Evolutionary conservation across 768 basidiomycete genomes (phyloP).

Genomic region (Boletus rex-veris): DNA sequence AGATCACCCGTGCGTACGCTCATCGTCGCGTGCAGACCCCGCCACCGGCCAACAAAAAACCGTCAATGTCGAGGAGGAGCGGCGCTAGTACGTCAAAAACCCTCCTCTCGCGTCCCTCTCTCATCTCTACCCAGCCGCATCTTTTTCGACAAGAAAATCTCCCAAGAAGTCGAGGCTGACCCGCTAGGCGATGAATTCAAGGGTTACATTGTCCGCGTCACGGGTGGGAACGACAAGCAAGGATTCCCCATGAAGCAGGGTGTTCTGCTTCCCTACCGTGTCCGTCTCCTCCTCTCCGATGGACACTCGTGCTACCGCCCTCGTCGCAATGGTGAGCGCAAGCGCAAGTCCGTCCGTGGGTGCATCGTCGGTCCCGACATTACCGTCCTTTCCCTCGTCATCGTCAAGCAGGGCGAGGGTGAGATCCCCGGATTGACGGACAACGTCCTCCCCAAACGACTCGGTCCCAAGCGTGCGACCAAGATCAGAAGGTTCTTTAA

Average conservation of each 20-base stretch:
- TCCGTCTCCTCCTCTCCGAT: slow-evolving; percentile 87
- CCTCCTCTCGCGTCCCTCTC: neutral
- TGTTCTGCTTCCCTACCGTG: slow-evolving; percentile 92
- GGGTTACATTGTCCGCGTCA: slow-evolving; percentile 95
- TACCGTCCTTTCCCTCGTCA: slow-evolving; percentile 86
- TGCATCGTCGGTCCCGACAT: slow-evolving; percentile 98
- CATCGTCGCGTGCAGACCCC: slow-evolving; percentile 58
- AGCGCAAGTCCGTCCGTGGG: slow-evolving; percentile 97
- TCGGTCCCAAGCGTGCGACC: slow-evolving; percentile 95
- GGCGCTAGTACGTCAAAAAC: slow-evolving; percentile 56
- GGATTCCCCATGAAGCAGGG: slow-evolving; percentile 99
- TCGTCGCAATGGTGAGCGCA: slow-evolving; percentile 92
- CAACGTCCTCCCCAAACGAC: slow-evolving; percentile 86
- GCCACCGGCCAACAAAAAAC: slow-evolving; percentile 98
- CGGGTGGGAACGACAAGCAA: slow-evolving; percentile 97
- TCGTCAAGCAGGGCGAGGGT: slow-evolving; percentile 93
- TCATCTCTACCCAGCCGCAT: slow-evolving; percentile 58
- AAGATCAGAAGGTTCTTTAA: slow-evolving; percentile 99
- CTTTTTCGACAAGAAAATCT: slow-evolving; percentile 97
- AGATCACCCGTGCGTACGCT: slow-evolving; percentile 4
- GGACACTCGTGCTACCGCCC: slow-evolving; percentile 98
- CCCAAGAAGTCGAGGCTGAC: slow-evolving; percentile 92
- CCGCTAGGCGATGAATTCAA: slow-evolving; percentile 93
- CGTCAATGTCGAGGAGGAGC: slow-evolving; percentile 91
- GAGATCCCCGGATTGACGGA: slow-evolving; percentile 94